Percentiles rank a stretch among this genome's conserved stretches.
Evolutionary conservation across 345 rosid species (phyloP).

Genomic region (Aurinia saxatilis): DNA sequence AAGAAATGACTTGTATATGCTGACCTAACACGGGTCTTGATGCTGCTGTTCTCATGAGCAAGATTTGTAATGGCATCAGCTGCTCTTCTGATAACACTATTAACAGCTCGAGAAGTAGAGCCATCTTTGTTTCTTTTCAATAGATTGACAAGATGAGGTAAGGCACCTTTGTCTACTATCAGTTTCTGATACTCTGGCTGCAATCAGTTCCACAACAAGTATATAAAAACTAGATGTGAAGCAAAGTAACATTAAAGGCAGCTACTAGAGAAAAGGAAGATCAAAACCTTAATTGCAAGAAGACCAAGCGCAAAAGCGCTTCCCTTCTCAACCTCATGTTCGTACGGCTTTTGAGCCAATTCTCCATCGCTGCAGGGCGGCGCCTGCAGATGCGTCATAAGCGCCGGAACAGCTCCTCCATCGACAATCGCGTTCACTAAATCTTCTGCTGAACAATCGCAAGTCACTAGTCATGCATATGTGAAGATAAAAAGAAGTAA

Average conservation of each 20-base stretch:
- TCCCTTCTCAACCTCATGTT: conserved; percentile 98
- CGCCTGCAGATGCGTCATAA: conserved; percentile 84
- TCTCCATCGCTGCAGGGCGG: conserved; percentile 59
- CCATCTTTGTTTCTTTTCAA: conserved; percentile 66
- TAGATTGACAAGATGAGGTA: conserved; percentile 72
- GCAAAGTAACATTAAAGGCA: neutral
- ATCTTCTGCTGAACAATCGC: conserved; percentile 59
- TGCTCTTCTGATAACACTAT: conserved; percentile 89
- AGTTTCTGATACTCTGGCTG: conserved; percentile 99
- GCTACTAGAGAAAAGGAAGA: neutral
- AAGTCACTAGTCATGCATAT: conserved; percentile 18
- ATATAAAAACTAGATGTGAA: conserved; percentile 5
- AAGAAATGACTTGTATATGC: conserved; percentile 20
- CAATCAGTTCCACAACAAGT: conserved; percentile 24
- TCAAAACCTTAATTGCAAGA: conserved; percentile 83
- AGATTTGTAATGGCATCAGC: conserved; percentile 99
- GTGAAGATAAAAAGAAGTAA: conserved; percentile 5
- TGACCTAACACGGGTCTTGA: conserved; percentile 94
- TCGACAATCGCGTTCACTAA: conserved; percentile 92
- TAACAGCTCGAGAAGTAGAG: conserved; percentile 61
- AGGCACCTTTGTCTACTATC: conserved; percentile 89
- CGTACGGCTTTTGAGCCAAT: conserved; percentile 50
- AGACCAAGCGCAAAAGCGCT: conserved; percentile 96
- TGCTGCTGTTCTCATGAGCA: conserved; percentile 95
- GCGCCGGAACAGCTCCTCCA: conserved; percentile 91